Percentiles rank a stretch among this genome's conserved stretches.
Conservation (phyloP, 2,329 filamentous ascomycete genomes). For the Penicillium hesseltinei region DNA sequence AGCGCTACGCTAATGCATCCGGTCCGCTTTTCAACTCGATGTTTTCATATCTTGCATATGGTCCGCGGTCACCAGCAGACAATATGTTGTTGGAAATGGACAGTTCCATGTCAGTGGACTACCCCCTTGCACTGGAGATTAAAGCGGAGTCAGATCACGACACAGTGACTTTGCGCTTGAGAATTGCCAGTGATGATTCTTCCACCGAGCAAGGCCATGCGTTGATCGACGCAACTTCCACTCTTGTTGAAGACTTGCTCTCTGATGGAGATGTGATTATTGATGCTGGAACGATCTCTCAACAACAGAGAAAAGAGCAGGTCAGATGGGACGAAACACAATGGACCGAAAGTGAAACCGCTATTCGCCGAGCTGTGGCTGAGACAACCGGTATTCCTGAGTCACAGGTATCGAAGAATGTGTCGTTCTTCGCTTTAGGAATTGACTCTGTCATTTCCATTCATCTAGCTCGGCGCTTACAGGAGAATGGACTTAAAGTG, state of each 20-base stretch:
- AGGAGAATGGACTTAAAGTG: background rate
- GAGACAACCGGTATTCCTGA: background rate
- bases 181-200: background rate
- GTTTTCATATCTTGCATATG: conserved; percentile 1
- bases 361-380: background rate
- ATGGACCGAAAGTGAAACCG: conserved; percentile 1
- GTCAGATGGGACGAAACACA: background rate
- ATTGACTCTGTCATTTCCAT: conserved; percentile 4
- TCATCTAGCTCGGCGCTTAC: conserved; percentile 2
- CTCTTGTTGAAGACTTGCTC: background rate
- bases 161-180: background rate
- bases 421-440: conserved; percentile 5
- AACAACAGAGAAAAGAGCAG: no score
- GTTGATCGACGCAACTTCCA: background rate
- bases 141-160: background rate
- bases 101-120: conserved; percentile 3
- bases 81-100: conserved; percentile 3
- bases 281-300: background rate
- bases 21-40: conserved; percentile 4
- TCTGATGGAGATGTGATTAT: background rate
- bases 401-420: conserved; percentile 1
- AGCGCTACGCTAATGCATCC: background rate
- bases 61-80: background rate
- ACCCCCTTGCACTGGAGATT: conserved; percentile 5
- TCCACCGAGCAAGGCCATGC: background rate